phyloP scores from a whole-genome alignment of 495 filamentous ascomycete species.

The Penicillium bovifimosum region DNA sequence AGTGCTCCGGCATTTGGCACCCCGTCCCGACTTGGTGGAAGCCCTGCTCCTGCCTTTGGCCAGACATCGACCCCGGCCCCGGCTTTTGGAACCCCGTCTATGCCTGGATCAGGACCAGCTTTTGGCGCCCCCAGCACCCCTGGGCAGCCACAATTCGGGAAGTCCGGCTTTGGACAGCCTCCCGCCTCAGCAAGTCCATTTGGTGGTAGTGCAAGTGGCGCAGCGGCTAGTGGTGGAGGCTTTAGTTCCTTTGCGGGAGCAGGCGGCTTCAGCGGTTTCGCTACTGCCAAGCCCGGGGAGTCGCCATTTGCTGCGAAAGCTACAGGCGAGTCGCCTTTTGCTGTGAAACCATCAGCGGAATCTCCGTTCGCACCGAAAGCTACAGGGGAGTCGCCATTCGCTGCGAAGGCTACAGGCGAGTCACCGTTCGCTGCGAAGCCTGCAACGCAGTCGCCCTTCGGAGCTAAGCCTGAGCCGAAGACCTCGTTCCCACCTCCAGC shows the following conservation, averaged over 20 bases:
- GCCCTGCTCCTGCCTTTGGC: conserved; percentile 43
- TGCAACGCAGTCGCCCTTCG: conserved; percentile 16
- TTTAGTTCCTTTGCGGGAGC: conserved; percentile 33
- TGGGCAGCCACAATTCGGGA: conserved; percentile 31
- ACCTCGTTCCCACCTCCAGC: conserved; percentile 38
- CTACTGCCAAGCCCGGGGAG: conserved; percentile 24
- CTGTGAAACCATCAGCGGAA: background rate
- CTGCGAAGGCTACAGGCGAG: background rate
- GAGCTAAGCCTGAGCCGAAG: conserved; percentile 19
- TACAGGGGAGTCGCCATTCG: background rate
- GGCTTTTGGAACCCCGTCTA: conserved; percentile 33
- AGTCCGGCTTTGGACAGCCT: conserved; percentile 39
- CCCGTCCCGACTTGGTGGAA: conserved; percentile 22
- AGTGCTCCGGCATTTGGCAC: conserved; percentile 20
- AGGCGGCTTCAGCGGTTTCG: conserved; percentile 32
- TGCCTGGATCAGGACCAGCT: conserved; percentile 15
- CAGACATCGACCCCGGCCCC: conserved; percentile 35
- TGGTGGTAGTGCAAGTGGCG: conserved; percentile 14
- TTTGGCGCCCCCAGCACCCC: conserved; percentile 29
- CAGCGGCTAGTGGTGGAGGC: conserved; percentile 30
- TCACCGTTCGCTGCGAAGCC: background rate
- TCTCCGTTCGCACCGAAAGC: conserved; percentile 18
- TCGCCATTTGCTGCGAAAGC: conserved; percentile 24
- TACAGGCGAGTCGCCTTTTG: background rate
- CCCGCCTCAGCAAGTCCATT: conserved; percentile 31